Conservation (phyloP, 805 yeast species). For the Ogataea pilisensis region DNA sequence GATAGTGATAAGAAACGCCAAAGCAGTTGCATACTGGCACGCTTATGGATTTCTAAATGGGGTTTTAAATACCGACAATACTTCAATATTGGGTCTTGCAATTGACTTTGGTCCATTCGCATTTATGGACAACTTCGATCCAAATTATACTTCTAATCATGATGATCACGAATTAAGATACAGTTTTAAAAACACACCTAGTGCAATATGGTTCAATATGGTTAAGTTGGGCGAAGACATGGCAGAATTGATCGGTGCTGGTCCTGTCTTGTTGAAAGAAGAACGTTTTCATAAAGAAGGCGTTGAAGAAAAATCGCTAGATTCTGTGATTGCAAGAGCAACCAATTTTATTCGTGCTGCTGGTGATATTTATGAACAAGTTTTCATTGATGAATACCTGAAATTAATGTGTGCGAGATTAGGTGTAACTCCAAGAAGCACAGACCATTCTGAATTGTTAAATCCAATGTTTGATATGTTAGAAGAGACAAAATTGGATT, state of each 20-base stretch:
- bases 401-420: slow-evolving; percentile 58
- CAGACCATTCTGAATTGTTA: slow-evolving; percentile 43
- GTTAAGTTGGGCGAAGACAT: slow-evolving; percentile 79
- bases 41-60: slow-evolving; percentile 92
- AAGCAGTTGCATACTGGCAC: slow-evolving; percentile 80
- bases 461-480: slow-evolving; percentile 61
- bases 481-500: slow-evolving; percentile 63
- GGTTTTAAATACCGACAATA: slow-evolving; percentile 90
- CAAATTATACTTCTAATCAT: slow-evolving; percentile 81
- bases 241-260: slow-evolving; percentile 78
- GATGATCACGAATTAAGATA: slow-evolving; percentile 75
- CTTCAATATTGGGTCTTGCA: slow-evolving; percentile 82
- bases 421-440: slow-evolving; percentile 50
- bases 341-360: slow-evolving; percentile 58
- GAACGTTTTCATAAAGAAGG: slow-evolving; percentile 38
- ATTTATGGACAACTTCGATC: slow-evolving; percentile 80
- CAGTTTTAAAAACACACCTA: slow-evolving; percentile 79
- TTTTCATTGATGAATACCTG: slow-evolving; percentile 56
- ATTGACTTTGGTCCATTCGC: slow-evolving; percentile 96
- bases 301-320: slow-evolving; percentile 46
- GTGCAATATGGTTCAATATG: slow-evolving; percentile 90
- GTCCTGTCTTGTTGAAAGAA: slow-evolving; percentile 45
- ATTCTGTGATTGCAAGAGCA: slow-evolving; percentile 54
- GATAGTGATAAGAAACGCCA: slow-evolving; percentile 69
- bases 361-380: slow-evolving; percentile 60